Percentiles rank a stretch among this genome's conserved stretches.
Conservation (phyloP, 768 basidiomycete species). For the Kwoniella sp. region DNA sequence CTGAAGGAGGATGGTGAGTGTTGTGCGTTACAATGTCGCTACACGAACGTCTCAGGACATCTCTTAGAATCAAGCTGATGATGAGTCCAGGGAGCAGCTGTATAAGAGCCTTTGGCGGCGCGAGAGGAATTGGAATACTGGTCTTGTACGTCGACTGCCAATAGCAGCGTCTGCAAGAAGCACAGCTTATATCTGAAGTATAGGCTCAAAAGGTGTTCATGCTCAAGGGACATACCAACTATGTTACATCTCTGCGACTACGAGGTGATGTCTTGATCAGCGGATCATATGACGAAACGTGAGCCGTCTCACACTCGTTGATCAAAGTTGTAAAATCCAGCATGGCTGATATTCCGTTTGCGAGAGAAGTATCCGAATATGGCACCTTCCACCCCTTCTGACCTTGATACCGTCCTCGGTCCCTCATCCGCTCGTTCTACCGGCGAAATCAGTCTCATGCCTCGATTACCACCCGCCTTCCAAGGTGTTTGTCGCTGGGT, state of each 20-base stretch:
- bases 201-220: slow-evolving; percentile 72
- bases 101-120: slow-evolving; percentile 81
- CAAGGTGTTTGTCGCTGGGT: slow-evolving; percentile 88
- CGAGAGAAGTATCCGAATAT: slow-evolving; percentile 81
- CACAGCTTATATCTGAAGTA: no score
- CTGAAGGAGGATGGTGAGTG: slow-evolving; percentile 67
- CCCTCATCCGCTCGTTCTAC: slow-evolving; percentile 59
- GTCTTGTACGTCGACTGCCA: slow-evolving; percentile 53
- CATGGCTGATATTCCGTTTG: no score
- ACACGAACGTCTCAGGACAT: no score
- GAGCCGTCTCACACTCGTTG: not conserved
- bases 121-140: slow-evolving; percentile 78
- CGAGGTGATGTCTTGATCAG: slow-evolving; percentile 77
- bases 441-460: slow-evolving; percentile 77
- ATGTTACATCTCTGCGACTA: slow-evolving; percentile 78
- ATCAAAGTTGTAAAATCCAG: no score
- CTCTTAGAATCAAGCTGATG: not conserved
- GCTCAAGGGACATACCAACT: slow-evolving; percentile 80
- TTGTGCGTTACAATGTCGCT: no score
- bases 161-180: no score
- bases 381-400: slow-evolving; percentile 66
- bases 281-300: slow-evolving; percentile 79
- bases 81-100: slow-evolving; percentile 62
- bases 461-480: slow-evolving; percentile 82
- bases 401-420: slow-evolving; percentile 65